Conservation (phyloP, 2,329 filamentous ascomycete species). For the Endoconidiophora polonica region DNA sequence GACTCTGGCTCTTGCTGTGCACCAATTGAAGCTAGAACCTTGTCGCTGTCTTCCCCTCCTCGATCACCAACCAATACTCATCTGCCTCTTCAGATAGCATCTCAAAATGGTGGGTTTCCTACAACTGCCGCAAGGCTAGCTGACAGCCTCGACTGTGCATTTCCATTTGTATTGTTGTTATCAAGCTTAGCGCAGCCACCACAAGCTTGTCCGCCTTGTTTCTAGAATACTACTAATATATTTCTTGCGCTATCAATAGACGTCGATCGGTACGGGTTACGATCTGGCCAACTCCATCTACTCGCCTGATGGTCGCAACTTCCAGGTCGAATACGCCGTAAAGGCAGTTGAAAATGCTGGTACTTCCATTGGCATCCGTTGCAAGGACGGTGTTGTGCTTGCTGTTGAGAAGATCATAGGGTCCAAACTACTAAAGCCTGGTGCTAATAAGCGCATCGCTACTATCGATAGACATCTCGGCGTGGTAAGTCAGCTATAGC, state of each 20-base stretch:
- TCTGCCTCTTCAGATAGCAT: background rate
- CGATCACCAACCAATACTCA: no score
- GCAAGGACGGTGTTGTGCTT: conserved; percentile 91
- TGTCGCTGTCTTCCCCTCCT: no score
- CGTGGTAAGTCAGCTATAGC: conserved; percentile 46
- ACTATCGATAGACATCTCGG: conserved; percentile 88
- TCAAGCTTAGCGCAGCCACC: background rate
- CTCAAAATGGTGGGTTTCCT: conserved; percentile 5
- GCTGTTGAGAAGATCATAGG: conserved; percentile 92
- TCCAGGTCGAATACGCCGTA: conserved; percentile 96
- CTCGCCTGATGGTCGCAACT: conserved; percentile 96
- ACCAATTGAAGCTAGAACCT: no score
- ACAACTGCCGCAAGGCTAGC: background rate
- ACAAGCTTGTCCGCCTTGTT: background rate
- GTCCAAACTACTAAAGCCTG: conserved; percentile 87
- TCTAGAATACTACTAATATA: background rate
- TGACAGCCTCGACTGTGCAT: background rate
- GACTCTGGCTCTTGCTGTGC: background rate
- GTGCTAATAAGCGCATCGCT: conserved; percentile 92
- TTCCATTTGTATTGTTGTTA: background rate
- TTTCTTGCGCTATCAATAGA: conserved; percentile 35
- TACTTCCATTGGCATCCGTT: conserved; percentile 88
- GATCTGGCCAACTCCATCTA: conserved; percentile 99
- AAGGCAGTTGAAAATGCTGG: conserved; percentile 98
- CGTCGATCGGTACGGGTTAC: conserved; percentile 98